Conservation (phyloP, 768 basidiomycete genomes). For the Trametes elegans region DNA sequence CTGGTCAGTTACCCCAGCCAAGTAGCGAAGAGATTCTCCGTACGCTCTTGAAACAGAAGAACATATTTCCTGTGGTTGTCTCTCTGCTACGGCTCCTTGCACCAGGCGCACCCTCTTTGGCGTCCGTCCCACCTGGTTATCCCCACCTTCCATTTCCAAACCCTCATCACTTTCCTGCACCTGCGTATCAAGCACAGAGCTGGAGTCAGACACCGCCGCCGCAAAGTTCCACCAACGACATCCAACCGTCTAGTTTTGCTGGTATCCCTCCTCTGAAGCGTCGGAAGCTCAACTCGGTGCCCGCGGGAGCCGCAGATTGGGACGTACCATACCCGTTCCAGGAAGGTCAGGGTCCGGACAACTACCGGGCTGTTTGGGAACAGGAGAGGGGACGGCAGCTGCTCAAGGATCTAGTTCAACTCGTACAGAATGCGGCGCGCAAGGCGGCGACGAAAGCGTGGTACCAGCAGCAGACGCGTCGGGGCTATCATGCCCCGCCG, state of each 20-base stretch:
- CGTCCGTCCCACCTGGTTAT: slow-evolving; percentile 4
- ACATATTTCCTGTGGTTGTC: slow-evolving; percentile 64
- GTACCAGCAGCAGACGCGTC: slow-evolving; percentile 11
- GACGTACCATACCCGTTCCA: slow-evolving; percentile 79
- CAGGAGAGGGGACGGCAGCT: slow-evolving; percentile 60
- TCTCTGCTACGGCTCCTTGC: slow-evolving; percentile 58
- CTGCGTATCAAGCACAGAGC: neutral
- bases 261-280: slow-evolving; percentile 45
- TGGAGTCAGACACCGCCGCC: neutral
- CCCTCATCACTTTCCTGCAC: neutral
- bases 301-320: slow-evolving; percentile 81
- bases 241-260: slow-evolving; percentile 6
- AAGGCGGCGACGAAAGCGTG: slow-evolving; percentile 61
- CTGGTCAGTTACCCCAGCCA: slow-evolving; percentile 45
- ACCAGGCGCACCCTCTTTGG: slow-evolving; percentile 28
- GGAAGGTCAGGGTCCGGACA: slow-evolving; percentile 65
- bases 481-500: slow-evolving; percentile 21
- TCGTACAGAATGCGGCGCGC: slow-evolving; percentile 58
- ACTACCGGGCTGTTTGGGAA: slow-evolving; percentile 67
- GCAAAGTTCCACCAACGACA: neutral
- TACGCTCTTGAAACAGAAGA: slow-evolving; percentile 59
- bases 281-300: slow-evolving; percentile 63
- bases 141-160: slow-evolving; percentile 1
- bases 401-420: slow-evolving; percentile 54
- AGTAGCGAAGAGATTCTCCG: slow-evolving; percentile 58